Evolutionary conservation across 768 basidiomycete species (phyloP).

Genomic region (Cystobasidium onofrii): DNA sequence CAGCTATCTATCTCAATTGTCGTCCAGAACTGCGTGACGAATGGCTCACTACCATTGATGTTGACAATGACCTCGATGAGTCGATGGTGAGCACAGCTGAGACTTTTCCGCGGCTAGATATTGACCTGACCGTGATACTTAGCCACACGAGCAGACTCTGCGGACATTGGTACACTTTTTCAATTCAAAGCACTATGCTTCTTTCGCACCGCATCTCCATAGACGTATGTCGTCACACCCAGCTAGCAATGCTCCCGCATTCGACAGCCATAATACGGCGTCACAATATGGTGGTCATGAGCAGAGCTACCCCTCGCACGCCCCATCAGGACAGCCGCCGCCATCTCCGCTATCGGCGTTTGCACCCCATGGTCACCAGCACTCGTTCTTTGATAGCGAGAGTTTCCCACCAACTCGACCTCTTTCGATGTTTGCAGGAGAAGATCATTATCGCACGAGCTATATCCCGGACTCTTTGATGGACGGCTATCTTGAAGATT

Average conservation of each 20-base stretch:
- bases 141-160: constrained; percentile 92
- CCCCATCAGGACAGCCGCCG: constrained; percentile 38
- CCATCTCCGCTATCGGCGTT: constrained; percentile 38
- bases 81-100: constrained; percentile 55
- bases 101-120: background rate
- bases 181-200: constrained; percentile 81
- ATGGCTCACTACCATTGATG: constrained; percentile 88
- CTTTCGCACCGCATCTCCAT: constrained; percentile 52
- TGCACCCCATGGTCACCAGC: background rate
- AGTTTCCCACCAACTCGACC: constrained; percentile 84
- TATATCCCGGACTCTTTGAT: constrained; percentile 81
- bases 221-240: constrained; percentile 69
- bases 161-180: constrained; percentile 93
- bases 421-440: constrained; percentile 33
- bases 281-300: constrained; percentile 40
- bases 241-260: constrained; percentile 58
- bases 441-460: constrained; percentile 56
- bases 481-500: constrained; percentile 83
- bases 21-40: constrained; percentile 94
- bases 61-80: constrained; percentile 79
- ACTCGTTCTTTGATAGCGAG: constrained; percentile 56
- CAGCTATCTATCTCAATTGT: constrained; percentile 93
- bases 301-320: constrained; percentile 35
- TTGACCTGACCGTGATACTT: background rate
- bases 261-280: constrained; percentile 43